Conservation (phyloP, 768 basidiomycete species). For the Leucosporidium scottii region DNA sequence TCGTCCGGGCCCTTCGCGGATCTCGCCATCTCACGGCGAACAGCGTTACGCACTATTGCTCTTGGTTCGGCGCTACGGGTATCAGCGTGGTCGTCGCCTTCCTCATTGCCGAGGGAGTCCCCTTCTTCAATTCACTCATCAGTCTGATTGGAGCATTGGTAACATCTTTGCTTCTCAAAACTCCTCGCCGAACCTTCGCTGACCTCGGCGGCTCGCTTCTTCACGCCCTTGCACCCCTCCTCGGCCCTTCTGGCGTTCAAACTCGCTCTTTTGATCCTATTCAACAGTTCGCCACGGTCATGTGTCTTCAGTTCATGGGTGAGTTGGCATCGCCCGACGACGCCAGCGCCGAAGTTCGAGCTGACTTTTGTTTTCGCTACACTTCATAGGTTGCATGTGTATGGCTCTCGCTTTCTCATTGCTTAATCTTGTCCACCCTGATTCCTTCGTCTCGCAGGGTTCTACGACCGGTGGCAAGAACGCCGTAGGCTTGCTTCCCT, state of each 20-base stretch:
- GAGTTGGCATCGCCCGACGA: too few relatives aligned
- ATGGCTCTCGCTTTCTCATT: neutral
- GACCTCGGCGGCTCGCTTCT: neutral
- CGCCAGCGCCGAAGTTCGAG: too few relatives aligned
- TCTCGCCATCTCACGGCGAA: slow-evolving; percentile 28
- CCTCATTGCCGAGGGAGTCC: slow-evolving; percentile 34
- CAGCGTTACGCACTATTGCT: slow-evolving; percentile 29
- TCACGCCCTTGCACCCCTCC: too few relatives aligned
- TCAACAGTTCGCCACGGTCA: slow-evolving; percentile 28
- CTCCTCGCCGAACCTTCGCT: neutral
- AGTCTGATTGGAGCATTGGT: neutral
- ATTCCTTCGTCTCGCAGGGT: slow-evolving; percentile 31
- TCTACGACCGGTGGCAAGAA: slow-evolving; percentile 20
- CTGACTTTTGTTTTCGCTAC: neutral
- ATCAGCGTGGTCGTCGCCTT: slow-evolving; percentile 28
- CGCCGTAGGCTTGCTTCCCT: neutral
- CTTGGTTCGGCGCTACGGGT: slow-evolving; percentile 22
- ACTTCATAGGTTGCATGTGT: neutral
- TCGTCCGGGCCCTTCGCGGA: slow-evolving; percentile 33
- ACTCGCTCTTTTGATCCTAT: too few relatives aligned
- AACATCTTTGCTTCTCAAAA: neutral
- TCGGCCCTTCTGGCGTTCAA: too few relatives aligned
- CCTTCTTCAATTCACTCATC: slow-evolving; percentile 28
- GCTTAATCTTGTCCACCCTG: too few relatives aligned
- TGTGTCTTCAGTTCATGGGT: slow-evolving; percentile 14